phyloP scores from a whole-genome alignment of 1,139 yeast species.

The Taphrina wiesneri region DNA sequence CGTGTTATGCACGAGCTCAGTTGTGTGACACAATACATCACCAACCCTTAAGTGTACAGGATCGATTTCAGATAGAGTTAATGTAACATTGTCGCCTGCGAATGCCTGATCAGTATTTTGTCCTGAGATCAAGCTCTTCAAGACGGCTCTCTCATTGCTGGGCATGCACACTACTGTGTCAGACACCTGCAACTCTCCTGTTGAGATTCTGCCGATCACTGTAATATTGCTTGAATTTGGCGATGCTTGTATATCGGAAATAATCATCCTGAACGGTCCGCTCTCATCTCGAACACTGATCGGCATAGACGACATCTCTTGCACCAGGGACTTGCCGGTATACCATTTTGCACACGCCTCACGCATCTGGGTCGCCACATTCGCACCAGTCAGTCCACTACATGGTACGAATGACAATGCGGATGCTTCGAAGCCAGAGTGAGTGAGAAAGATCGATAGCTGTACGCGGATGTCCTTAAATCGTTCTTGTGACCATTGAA shows the following conservation, averaged over 20 bases:
- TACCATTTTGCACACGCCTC: conserved; percentile 40
- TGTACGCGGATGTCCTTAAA: conserved; percentile 63
- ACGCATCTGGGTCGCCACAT: conserved; percentile 57
- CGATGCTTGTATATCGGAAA: conserved; percentile 25
- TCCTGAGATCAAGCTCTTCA: conserved; percentile 2
- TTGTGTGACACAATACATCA: conserved; percentile 63
- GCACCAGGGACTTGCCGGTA: conserved; percentile 5
- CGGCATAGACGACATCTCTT: conserved; percentile 9
- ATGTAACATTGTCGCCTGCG: conserved; percentile 68
- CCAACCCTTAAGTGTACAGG: conserved; percentile 66
- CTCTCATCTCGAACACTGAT: conserved; percentile 5
- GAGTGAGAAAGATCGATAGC: conserved; percentile 60
- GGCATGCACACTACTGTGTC: conserved; percentile 28
- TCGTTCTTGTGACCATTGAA: conserved; percentile 66
- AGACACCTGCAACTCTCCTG: conserved; percentile 19
- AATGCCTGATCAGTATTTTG: conserved; percentile 51
- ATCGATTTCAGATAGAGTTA: conserved; percentile 57
- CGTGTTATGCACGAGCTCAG: conserved; percentile 53
- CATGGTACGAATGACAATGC: conserved; percentile 74
- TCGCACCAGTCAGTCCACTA: conserved; percentile 81
- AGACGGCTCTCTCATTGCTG: conserved; percentile 12
- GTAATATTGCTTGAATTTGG: conserved; percentile 29
- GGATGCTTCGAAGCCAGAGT: conserved; percentile 58
- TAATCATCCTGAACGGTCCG: conserved; percentile 21
- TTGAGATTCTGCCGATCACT: conserved; percentile 8